Conservation (phyloP, 1,139 yeast genomes). For the Suhomyces atakaporum region DNA sequence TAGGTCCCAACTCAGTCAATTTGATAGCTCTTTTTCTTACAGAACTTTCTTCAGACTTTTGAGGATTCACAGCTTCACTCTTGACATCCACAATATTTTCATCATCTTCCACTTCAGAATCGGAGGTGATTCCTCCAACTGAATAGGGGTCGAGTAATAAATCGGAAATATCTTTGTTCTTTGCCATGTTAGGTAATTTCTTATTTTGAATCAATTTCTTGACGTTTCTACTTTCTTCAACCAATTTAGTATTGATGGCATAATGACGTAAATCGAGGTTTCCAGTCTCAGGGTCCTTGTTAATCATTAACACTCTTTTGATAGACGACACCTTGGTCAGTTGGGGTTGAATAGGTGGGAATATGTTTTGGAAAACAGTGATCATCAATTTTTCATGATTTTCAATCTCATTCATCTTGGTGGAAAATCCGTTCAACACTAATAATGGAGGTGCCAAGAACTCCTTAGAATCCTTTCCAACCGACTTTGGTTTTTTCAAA, state of each 20-base stretch:
- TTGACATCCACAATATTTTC: constrained; percentile 75
- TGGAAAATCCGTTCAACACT: constrained; percentile 82
- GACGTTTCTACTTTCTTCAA: constrained; percentile 79
- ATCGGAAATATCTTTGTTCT: constrained; percentile 76
- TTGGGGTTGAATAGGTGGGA: constrained; percentile 90
- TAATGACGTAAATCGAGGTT: constrained; percentile 86
- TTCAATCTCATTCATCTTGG: constrained; percentile 52
- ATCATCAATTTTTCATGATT: constrained; percentile 80
- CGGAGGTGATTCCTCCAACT: constrained; percentile 80
- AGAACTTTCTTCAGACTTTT: constrained; percentile 27
- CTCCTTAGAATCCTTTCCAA: constrained; percentile 63
- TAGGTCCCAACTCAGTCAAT: constrained; percentile 91
- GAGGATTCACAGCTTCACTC: constrained; percentile 23
- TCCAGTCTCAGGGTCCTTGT: constrained; percentile 69
- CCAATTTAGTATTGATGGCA: constrained; percentile 82
- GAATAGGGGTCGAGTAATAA: constrained; percentile 81
- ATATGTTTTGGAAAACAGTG: constrained; percentile 92
- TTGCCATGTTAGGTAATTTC: constrained; percentile 70
- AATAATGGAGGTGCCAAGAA: constrained; percentile 81
- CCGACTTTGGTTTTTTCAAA: constrained; percentile 69
- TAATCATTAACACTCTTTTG: constrained; percentile 81
- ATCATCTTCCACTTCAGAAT: constrained; percentile 91
- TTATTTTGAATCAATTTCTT: constrained; percentile 74
- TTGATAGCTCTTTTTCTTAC: constrained; percentile 82
- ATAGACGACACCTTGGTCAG: constrained; percentile 71